phyloP scores from a whole-genome alignment of 2,329 filamentous ascomycete genomes.

The Trichoderma sp. region DNA sequence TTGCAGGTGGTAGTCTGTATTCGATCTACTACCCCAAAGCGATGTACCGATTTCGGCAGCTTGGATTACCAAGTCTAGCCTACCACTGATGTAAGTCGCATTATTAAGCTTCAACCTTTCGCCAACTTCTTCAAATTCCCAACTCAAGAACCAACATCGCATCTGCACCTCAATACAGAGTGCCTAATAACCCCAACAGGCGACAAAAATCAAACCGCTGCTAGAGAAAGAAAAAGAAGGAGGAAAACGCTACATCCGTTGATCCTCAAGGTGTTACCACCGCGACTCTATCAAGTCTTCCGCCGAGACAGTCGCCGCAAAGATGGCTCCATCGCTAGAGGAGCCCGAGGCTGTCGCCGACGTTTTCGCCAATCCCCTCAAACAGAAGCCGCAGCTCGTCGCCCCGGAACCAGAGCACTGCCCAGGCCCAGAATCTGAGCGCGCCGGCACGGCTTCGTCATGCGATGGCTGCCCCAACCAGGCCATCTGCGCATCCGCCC shows the following conservation, averaged over 20 bases:
- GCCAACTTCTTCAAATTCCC: neutral
- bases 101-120: slow-evolving; percentile 29
- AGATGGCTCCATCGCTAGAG: slow-evolving; percentile 82
- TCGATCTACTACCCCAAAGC: neutral
- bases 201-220: neutral
- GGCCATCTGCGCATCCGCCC: slow-evolving; percentile 78
- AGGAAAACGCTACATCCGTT: neutral
- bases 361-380: slow-evolving; percentile 74
- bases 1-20: neutral
- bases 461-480: slow-evolving; percentile 97
- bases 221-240: neutral
- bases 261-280: neutral
- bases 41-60: slow-evolving; percentile 19
- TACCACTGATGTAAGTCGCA: slow-evolving; percentile 8
- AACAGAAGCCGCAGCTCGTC: slow-evolving; percentile 79
- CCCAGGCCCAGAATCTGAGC: slow-evolving; percentile 80
- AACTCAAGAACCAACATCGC: neutral
- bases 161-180: neutral
- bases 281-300: neutral
- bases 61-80: slow-evolving; percentile 1
- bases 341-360: slow-evolving; percentile 66
- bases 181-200: neutral
- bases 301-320: slow-evolving; percentile 10
- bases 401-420: slow-evolving; percentile 97
- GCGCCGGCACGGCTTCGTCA: slow-evolving; percentile 72